A percentile compares a stretch with the other conserved stretches of the same genome.
These are phyloP conservation scores for Thielaviopsis musarum DNA, from an alignment of 2,329 filamentous ascomycete genomes.

Conservation along the genomic window DNA sequence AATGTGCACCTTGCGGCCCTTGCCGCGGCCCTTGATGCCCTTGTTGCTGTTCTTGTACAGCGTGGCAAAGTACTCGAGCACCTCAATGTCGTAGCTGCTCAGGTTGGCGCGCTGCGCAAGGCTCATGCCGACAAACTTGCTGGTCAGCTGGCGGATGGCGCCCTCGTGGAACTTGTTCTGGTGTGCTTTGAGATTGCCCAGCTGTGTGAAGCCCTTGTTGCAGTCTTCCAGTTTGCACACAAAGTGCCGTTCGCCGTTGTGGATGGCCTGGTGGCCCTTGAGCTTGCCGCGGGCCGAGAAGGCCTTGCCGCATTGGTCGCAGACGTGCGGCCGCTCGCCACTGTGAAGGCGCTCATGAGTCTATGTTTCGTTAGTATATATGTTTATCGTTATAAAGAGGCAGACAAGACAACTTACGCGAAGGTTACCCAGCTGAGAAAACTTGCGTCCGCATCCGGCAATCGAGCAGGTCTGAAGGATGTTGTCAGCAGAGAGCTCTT, in stretches of 20 bases:
- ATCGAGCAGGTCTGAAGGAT: slow-evolving; percentile 46
- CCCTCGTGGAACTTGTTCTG: slow-evolving; percentile 83
- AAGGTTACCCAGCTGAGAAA: slow-evolving; percentile 81
- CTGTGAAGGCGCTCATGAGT: slow-evolving; percentile 80
- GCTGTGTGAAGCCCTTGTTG: slow-evolving; percentile 73
- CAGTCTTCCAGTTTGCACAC: slow-evolving; percentile 70
- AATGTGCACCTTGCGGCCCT: slow-evolving; percentile 49
- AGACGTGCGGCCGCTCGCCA: slow-evolving; percentile 69
- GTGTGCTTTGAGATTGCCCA: slow-evolving; percentile 89
- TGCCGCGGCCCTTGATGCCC: slow-evolving; percentile 90
- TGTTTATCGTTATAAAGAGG: not conserved
- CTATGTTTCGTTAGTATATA: slow-evolving; percentile 22
- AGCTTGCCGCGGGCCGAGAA: slow-evolving; percentile 82
- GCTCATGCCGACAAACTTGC: slow-evolving; percentile 48
- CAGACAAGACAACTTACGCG: slow-evolving; percentile 39
- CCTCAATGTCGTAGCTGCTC: slow-evolving; percentile 48
- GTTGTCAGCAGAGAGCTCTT: slow-evolving; percentile 14
- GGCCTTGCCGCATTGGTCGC: slow-evolving; percentile 60
- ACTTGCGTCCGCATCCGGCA: slow-evolving; percentile 56
- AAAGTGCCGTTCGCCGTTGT: slow-evolving; percentile 61
- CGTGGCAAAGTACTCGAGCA: slow-evolving; percentile 69
- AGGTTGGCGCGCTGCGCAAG: slow-evolving; percentile 43
- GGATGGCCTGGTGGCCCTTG: slow-evolving; percentile 66
- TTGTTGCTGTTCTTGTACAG: slow-evolving; percentile 99
- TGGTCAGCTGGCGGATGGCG: slow-evolving; percentile 53